Base-by-base conservation (phyloP, 2,329 filamentous ascomycete genomes). In the Monosporascus sp. region DNA sequence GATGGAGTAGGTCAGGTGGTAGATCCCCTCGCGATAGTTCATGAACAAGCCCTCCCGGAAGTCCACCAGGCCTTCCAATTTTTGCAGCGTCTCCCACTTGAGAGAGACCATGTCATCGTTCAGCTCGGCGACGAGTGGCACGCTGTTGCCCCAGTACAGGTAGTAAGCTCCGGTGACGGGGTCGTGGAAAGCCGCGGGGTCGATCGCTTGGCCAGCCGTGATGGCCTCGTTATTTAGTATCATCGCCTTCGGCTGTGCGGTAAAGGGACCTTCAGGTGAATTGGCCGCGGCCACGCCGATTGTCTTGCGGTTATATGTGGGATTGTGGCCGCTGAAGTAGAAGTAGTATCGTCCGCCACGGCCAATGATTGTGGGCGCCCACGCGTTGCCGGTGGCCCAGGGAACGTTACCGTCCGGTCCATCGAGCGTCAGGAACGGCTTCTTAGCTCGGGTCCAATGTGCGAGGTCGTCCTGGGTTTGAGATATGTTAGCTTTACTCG, bases 351-450 rank as follows among this genome's bases (percentile, higher is more conserved):
- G 84, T 0, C 80, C 81, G 54, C 80, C 72, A 49, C 80, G 81
- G 48, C 72, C 68, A 1, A 81, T 80, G 2, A 85, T 84, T 50
- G 84, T 82, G 0, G 85, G 85, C 0, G 84, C 84, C 84, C 85
- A 87, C 3, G 85, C 78, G 60, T 86, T 85, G 55, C 85, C 85
- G 1, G 74, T 78, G 0, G 82, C 82, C 85, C 85, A 87, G 2
- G 82, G 82, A 1, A 87, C 76, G 53, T 85, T 77, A 11, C 75
- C 75, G 24, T 62, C 65, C 0, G 68, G 65, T n/a, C 74, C 74
- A 43, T 78, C 70, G 2, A 79, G 70, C 0, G 68, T 71, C 20
- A 78, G 68, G 58, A 79, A 71, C 0, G 76, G 74, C 16, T 72
- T 49, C 0, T 67, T 60, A 3, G 69, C 66, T 24, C 72, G 68